Percentiles rank a stretch among this genome's conserved stretches.
phyloP scores from a whole-genome alignment of 805 yeast genomes.

The Kuraishia floccosa region DNA sequence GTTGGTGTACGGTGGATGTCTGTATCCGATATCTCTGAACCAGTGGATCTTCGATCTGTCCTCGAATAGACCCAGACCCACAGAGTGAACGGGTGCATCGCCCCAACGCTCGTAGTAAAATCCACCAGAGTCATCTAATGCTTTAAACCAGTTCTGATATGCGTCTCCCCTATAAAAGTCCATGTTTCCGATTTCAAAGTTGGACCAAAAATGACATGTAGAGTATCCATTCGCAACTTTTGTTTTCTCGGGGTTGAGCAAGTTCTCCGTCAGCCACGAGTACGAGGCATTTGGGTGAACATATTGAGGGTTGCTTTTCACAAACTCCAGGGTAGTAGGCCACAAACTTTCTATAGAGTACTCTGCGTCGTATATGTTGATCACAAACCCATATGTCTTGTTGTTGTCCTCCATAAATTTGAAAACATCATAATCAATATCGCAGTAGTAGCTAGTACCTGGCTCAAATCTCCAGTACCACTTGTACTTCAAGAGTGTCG shows the following conservation, averaged over 20 bases:
- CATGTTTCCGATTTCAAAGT: constrained; percentile 78
- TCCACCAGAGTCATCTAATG: constrained; percentile 61
- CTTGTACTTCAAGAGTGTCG: constrained; percentile 44
- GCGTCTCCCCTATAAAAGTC: constrained; percentile 67
- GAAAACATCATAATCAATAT: constrained; percentile 67
- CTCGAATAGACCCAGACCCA: constrained; percentile 64
- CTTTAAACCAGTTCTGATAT: constrained; percentile 51
- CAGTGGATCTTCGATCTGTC: constrained; percentile 65
- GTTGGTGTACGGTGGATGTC: constrained; percentile 63
- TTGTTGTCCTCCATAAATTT: constrained; percentile 56
- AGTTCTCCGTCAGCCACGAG: constrained; percentile 38
- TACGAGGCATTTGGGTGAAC: constrained; percentile 42
- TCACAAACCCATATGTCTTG: constrained; percentile 65
- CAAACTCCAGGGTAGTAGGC: constrained; percentile 55
- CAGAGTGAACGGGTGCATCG: constrained; percentile 82
- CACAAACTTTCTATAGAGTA: constrained; percentile 52
- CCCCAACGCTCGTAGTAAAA: constrained; percentile 92
- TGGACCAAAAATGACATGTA: constrained; percentile 82
- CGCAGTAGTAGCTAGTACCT: constrained; percentile 51
- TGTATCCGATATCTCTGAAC: constrained; percentile 79
- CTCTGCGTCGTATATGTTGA: constrained; percentile 61
- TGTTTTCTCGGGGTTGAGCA: constrained; percentile 36
- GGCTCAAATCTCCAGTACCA: constrained; percentile 86
- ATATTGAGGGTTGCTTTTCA: constrained; percentile 45
- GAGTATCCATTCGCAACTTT: constrained; percentile 31